phyloP scores from a whole-genome alignment of 2,329 filamentous ascomycete genomes.

The Penicillium expansum region DNA sequence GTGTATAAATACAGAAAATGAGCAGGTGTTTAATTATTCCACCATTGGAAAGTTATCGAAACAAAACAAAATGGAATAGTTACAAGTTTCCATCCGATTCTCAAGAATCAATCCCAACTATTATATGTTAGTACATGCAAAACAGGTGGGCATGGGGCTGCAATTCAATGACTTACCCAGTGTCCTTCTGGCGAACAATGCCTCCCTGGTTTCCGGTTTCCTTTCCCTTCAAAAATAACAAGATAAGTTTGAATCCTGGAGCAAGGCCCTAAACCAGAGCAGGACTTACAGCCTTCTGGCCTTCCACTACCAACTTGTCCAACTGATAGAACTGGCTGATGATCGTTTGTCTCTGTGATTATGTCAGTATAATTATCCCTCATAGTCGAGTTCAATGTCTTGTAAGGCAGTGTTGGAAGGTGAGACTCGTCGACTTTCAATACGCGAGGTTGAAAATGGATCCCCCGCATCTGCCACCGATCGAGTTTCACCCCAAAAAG shows the following conservation, averaged over 20 bases:
- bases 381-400: neutral
- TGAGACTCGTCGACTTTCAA: neutral
- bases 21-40: slow-evolving; percentile 7
- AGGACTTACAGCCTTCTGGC: slow-evolving; percentile 67
- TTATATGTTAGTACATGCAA: slow-evolving; percentile 3
- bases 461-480: neutral
- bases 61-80: slow-evolving; percentile 11
- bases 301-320: slow-evolving; percentile 88
- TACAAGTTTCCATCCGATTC: slow-evolving; percentile 7
- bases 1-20: slow-evolving; percentile 26
- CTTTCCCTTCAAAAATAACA: slow-evolving; percentile 26
- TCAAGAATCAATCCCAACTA: slow-evolving; percentile 31
- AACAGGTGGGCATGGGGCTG: neutral
- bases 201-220: slow-evolving; percentile 63
- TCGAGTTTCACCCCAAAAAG: neutral
- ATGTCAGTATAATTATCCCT: slow-evolving; percentile 34
- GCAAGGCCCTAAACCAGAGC: neutral
- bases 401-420: neutral
- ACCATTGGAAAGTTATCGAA: slow-evolving; percentile 3
- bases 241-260: slow-evolving; percentile 6
- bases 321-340: slow-evolving; percentile 94
- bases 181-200: slow-evolving; percentile 74
- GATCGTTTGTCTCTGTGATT: slow-evolving; percentile 81
- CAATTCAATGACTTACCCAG: slow-evolving; percentile 55
- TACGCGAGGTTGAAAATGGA: neutral